phyloP scores from a whole-genome alignment of 768 basidiomycete genomes.

The Phanerodontia chrysosporium region DNA sequence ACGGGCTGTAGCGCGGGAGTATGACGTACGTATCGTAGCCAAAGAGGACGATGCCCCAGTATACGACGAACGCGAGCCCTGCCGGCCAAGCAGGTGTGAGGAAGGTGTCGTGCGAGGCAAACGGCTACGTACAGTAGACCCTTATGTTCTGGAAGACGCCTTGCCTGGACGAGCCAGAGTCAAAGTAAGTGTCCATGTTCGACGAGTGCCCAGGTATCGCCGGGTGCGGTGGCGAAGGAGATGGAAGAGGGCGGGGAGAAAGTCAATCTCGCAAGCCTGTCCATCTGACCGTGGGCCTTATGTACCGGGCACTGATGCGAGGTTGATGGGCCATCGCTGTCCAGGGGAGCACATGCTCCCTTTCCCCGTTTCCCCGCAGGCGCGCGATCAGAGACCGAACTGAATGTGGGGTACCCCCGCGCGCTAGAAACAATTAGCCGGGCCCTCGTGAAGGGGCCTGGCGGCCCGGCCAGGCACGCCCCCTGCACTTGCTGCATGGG shows the following conservation, averaged over 20 bases:
- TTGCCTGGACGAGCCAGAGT: background rate
- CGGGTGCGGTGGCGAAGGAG: background rate
- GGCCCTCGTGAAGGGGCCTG: background rate
- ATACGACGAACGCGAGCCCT: constrained; percentile 73
- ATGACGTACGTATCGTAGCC: constrained; percentile 71
- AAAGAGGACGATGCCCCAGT: constrained; percentile 80
- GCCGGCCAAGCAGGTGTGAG: background rate
- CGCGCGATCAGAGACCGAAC: background rate
- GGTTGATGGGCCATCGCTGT: background rate
- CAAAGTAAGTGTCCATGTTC: background rate
- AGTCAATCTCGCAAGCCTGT: background rate
- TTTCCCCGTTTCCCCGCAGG: constrained; percentile 8
- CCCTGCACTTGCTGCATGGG: background rate
- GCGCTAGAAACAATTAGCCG: background rate
- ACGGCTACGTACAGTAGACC: constrained; percentile 12
- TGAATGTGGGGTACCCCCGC: constrained; percentile 4
- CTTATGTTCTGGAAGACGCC: constrained; percentile 13
- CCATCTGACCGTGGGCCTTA: constrained; percentile 3
- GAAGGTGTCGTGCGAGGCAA: background rate
- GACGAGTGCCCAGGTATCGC: background rate
- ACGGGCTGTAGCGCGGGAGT: too few species aligned
- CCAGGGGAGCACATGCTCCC: background rate
- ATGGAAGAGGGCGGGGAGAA: background rate
- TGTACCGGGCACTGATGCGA: background rate
- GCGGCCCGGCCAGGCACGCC: constrained; percentile 6